Evolutionary conservation across 78 protist species (phyloP), one percentile per base, ranked within the genome.

Genomic region (Dictyostelium firmibasis): DNA sequence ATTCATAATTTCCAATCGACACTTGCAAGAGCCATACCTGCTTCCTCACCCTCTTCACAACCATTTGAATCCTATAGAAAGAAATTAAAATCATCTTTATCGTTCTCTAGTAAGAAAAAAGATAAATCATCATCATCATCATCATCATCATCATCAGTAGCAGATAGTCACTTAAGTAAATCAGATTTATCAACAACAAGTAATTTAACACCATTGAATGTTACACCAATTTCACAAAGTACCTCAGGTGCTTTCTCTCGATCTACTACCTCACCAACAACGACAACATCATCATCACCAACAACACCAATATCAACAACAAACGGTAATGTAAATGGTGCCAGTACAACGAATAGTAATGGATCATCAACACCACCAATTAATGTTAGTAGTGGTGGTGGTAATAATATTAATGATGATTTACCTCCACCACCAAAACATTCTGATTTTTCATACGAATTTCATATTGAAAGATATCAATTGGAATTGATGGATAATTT

Each of bases 381-480:
- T 78, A 72, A 78, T 44, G 38, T 84, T 18, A 41, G 91, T 69
- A 25, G 74, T 25, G 10, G 7, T 25, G 13, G 31, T 8, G 31
- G 33, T 7, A 11, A 8, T 27, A 18, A 25, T 25, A 33, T 0
- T 16, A 33, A 72, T 72, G 43, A 64, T 35, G 31, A 47, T 74
- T 8, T 3, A 41, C 82, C 44, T 14, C 92, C 92, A 36, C 25
- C 83, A 33, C 70, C 81, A 78, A 67, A 85, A 74, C 70, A 64
- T 23, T 85, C 82, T 4, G 79, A 85, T 27, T 74, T 74, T 31
- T 64, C 94, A 3, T 89, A 89, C 70, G 94, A 89, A 18, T 89
- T 89, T 41, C 94, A 89, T 50, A 89, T 89, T 81, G 94, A 89
- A 25, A 35, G 64, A 70, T 89, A 57, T 67, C 41, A 38, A 69